These are phyloP conservation scores for Spathaspora boniae DNA, from an alignment of 805 yeast species.

Conservation along the genomic window DNA sequence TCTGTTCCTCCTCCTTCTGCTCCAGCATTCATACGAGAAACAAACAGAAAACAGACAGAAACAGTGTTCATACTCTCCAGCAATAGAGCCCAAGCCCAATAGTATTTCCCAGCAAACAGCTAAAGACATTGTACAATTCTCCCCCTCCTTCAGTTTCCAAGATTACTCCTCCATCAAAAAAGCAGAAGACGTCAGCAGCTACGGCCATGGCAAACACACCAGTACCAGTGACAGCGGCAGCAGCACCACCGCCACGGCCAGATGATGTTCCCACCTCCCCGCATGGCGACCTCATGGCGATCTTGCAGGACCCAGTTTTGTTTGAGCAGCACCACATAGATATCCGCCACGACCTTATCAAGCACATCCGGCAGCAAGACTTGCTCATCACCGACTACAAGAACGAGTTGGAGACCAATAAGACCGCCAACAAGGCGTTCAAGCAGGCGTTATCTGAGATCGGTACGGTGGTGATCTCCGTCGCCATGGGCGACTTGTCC, in stretches of 20 bases:
- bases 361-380: slow-evolving; percentile 30
- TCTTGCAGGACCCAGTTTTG: slow-evolving; percentile 38
- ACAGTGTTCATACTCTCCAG: too few species aligned
- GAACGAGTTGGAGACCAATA: slow-evolving; percentile 32
- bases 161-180: not conserved
- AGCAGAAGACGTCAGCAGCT: not conserved
- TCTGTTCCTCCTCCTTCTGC: too few species aligned
- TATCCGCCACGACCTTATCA: slow-evolving; percentile 28
- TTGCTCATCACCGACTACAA: slow-evolving; percentile 21
- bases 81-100: too few species aligned
- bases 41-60: too few species aligned
- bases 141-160: too few species aligned
- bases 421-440: slow-evolving; percentile 65
- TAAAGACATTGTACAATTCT: too few species aligned
- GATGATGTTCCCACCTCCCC: not conserved
- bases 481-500: slow-evolving; percentile 83
- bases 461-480: slow-evolving; percentile 83
- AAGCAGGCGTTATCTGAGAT: slow-evolving; percentile 72
- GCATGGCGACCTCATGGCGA: slow-evolving; percentile 23
- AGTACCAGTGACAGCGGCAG: not conserved
- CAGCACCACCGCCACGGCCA: slow-evolving; percentile 1
- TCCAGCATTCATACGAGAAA: too few species aligned
- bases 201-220: not conserved
- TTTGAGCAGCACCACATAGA: slow-evolving; percentile 24
- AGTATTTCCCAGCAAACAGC: too few species aligned